These are phyloP conservation scores for Komagataella mondaviorum DNA, from an alignment of 805 yeast species.

Conservation along the genomic window DNA sequence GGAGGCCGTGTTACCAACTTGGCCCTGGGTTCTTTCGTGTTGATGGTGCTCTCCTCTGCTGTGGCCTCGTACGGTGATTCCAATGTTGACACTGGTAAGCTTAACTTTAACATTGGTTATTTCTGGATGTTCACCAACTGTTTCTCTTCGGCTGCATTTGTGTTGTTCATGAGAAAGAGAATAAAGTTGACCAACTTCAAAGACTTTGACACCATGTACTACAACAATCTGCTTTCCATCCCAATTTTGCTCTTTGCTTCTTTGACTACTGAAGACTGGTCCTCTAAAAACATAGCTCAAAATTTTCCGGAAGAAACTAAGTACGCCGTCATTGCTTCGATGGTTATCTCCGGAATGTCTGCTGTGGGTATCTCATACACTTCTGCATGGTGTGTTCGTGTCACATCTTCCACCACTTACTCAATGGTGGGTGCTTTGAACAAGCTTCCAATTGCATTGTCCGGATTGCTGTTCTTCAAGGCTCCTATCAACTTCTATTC, in stretches of 20 bases:
- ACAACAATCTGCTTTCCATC: slow-evolving; percentile 87
- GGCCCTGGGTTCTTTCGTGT: slow-evolving; percentile 77
- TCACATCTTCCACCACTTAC: slow-evolving; percentile 95
- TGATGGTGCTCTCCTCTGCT: slow-evolving; percentile 93
- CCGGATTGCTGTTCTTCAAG: slow-evolving; percentile 90
- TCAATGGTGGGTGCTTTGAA: slow-evolving; percentile 99
- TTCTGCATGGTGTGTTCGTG: slow-evolving; percentile 99
- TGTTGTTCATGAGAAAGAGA: slow-evolving; percentile 92
- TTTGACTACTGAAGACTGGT: slow-evolving; percentile 85
- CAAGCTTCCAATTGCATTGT: slow-evolving; percentile 92
- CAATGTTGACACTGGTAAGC: slow-evolving; percentile 21
- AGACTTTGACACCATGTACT: slow-evolving; percentile 96
- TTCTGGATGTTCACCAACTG: slow-evolving; percentile 96
- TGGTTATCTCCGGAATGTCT: slow-evolving; percentile 87
- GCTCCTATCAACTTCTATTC: slow-evolving; percentile 91
- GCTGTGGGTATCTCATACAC: slow-evolving; percentile 97
- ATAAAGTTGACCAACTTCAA: slow-evolving; percentile 93
- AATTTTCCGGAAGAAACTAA: slow-evolving; percentile 74
- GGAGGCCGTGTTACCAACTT: slow-evolving; percentile 84
- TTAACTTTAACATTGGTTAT: slow-evolving; percentile 60
- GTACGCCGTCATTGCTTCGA: slow-evolving; percentile 57
- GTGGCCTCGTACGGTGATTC: slow-evolving; percentile 82
- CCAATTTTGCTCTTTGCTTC: slow-evolving; percentile 77
- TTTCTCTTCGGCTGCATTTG: slow-evolving; percentile 86
- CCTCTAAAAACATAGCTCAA: slow-evolving; percentile 52